Evolutionary conservation across 108 stramenopile species (phyloP).

Genomic region (Mayamaea pseudoterrestris): DNA sequence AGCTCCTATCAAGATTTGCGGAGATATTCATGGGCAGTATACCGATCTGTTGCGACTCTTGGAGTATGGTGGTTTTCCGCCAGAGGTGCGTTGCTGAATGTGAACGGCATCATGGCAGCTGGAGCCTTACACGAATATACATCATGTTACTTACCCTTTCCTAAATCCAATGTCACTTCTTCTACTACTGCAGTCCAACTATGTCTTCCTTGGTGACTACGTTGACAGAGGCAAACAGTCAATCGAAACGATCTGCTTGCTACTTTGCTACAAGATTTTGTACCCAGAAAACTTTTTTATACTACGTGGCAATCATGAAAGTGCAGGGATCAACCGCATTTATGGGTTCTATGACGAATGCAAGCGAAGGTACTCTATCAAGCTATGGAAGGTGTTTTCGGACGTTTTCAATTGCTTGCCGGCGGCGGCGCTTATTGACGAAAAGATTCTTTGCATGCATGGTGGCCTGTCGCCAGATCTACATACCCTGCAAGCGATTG

Average conservation of each 20-base stretch:
- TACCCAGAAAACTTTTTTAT: slow-evolving; percentile 93
- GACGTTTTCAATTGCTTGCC: slow-evolving; percentile 95
- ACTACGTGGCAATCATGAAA: slow-evolving; percentile 89
- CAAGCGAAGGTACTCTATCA: slow-evolving; percentile 85
- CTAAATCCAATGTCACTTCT: no score
- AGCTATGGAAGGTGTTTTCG: slow-evolving; percentile 89
- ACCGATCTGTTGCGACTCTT: slow-evolving; percentile 75
- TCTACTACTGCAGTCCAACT: no score
- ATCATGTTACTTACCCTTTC: no score
- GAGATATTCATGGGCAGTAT: slow-evolving; percentile 85
- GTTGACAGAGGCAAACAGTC: slow-evolving; percentile 87
- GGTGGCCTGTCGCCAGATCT: slow-evolving; percentile 86
- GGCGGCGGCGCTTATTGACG: slow-evolving; percentile 84
- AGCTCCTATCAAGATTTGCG: slow-evolving; percentile 90
- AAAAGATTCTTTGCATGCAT: slow-evolving; percentile 95
- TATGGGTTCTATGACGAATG: slow-evolving; percentile 86
- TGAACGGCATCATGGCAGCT: no score
- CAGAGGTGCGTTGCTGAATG: no score
- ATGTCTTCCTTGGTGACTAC: slow-evolving; percentile 87
- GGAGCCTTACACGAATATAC: no score
- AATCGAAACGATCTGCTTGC: slow-evolving; percentile 84
- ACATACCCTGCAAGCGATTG: slow-evolving; percentile 66
- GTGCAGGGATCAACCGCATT: slow-evolving; percentile 88
- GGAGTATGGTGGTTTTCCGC: slow-evolving; percentile 73
- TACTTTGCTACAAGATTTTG: slow-evolving; percentile 86